A percentile compares a stretch with the other conserved stretches of the same genome.
These are phyloP conservation scores for Sophora flavescens DNA, from an alignment of 306 rosid species.

Conservation along the genomic window DNA sequence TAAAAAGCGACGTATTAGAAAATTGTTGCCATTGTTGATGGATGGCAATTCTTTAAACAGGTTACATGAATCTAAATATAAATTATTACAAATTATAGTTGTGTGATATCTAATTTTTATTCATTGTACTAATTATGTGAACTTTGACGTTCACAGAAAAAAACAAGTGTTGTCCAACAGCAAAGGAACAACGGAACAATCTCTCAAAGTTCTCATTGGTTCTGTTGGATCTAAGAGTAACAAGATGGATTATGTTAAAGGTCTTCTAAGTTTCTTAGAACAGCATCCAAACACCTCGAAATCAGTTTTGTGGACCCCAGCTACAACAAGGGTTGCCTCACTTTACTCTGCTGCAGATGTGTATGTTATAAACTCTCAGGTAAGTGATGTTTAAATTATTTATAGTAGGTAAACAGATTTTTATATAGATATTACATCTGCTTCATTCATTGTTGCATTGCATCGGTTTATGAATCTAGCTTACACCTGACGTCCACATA, in stretches of 20 bases:
- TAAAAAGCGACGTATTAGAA: conserved; percentile 66
- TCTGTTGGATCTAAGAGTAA: conserved; percentile 98
- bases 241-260: conserved; percentile 85
- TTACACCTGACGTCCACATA: conserved; percentile 17
- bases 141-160: conserved; percentile 45
- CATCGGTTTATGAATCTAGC: conserved; percentile 20
- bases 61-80: conserved; percentile 46
- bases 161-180: conserved; percentile 52
- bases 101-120: conserved; percentile 44
- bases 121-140: conserved; percentile 50
- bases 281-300: conserved; percentile 83
- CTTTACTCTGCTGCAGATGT: conserved; percentile 96
- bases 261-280: conserved; percentile 66
- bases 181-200: conserved; percentile 50
- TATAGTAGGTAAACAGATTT: not conserved
- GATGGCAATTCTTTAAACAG: conserved; percentile 49
- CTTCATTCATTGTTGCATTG: conserved; percentile 8
- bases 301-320: conserved; percentile 88
- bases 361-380: conserved; percentile 95
- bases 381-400: conserved; percentile 43
- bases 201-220: conserved; percentile 82
- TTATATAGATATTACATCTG: not conserved
- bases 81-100: conserved; percentile 31
- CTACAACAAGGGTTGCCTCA: conserved; percentile 88
- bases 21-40: conserved; percentile 60